Evolutionary conservation across 192 early-diverging fungal species (phyloP), one percentile per base, ranked within the genome.

Genomic region (Podila epigama): DNA sequence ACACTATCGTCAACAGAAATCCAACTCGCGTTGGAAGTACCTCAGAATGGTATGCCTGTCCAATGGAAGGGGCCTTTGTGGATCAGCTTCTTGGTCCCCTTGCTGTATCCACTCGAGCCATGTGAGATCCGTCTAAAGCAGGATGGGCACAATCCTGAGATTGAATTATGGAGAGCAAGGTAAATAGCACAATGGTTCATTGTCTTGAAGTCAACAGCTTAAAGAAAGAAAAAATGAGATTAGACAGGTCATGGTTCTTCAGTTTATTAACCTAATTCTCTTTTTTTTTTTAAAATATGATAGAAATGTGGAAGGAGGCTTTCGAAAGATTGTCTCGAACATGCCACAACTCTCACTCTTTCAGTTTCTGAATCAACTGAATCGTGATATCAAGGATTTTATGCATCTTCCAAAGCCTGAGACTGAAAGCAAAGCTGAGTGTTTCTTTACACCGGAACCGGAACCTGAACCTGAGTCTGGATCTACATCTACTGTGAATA

Each of bases 51-150:
- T 0, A 73, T 73, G 63, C 58, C 63, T 41, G 63, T 73, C 27
- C 50, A 37, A 4, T 73, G 72, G 64, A 12, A 68, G 16, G 72
- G 65, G 0, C 72, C 72, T 2, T 54, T 75, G 22, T 75, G 65
- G 72, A 67, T 82, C 36, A 68, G 65, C n/a, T 42, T 82, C n/a
- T 22, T 68, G 18, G 42, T 85, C 18, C 84, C 84, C 3, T 39
- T 12, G 9, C 13, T 56, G 3, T 85, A 81, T 52, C 84, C 84
- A 31, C 37, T 85, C 33, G 75, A 81, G 9, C 79, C 81, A 8
- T 82, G 84, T 41, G 56, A 63, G 29, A 75, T 85, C 41, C 72
- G 72, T 2, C 27, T 75, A 3, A 67, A 67, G 40, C 52, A 75
- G 31, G 60, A 75, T 29, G 64, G 60, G 2, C 65, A 36, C 22